Evolutionary conservation across 2,329 filamentous ascomycete species (phyloP).

Genomic region (Dendryphion nanum): DNA sequence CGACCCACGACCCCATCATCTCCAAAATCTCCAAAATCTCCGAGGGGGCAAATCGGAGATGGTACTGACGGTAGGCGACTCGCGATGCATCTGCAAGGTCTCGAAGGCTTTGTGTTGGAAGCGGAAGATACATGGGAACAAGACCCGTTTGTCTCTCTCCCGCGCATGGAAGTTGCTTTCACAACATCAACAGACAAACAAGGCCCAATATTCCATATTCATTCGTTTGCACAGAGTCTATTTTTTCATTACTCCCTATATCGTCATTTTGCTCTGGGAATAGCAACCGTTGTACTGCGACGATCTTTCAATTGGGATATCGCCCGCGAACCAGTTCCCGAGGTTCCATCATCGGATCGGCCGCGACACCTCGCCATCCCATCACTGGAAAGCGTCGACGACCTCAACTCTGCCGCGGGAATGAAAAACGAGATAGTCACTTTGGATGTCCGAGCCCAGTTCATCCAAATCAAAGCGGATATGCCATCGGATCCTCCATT

Average conservation of each 20-base stretch:
- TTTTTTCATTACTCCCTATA: constrained; percentile 89
- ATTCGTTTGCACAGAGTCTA: constrained; percentile 75
- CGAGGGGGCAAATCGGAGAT: constrained; percentile 49
- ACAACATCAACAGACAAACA: constrained; percentile 83
- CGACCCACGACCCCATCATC: constrained; percentile 51
- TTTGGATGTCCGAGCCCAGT: constrained; percentile 75
- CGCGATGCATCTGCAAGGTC: constrained; percentile 73
- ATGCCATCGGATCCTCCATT: constrained; percentile 87
- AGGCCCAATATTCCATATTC: constrained; percentile 83
- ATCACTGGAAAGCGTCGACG: constrained; percentile 26
- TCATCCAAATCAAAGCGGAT: constrained; percentile 84
- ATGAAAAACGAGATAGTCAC: constrained; percentile 66
- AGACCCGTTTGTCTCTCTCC: constrained; percentile 82
- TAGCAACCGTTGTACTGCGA: constrained; percentile 71
- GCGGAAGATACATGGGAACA: constrained; percentile 78
- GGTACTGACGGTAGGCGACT: constrained; percentile 76
- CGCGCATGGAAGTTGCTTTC: constrained; percentile 82
- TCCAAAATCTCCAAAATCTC: constrained; percentile 53
- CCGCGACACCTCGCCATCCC: constrained; percentile 30
- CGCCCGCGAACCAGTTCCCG: constrained; percentile 11
- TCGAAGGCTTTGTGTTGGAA: constrained; percentile 91
- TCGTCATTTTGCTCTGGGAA: constrained; percentile 83
- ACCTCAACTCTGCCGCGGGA: constrained; percentile 21
- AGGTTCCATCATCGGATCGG: constrained; percentile 13
- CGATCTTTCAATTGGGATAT: constrained; percentile 39